Evolutionary conservation across 2,329 filamentous ascomycete species (phyloP).

Genomic region (Nigrospora oryzae): DNA sequence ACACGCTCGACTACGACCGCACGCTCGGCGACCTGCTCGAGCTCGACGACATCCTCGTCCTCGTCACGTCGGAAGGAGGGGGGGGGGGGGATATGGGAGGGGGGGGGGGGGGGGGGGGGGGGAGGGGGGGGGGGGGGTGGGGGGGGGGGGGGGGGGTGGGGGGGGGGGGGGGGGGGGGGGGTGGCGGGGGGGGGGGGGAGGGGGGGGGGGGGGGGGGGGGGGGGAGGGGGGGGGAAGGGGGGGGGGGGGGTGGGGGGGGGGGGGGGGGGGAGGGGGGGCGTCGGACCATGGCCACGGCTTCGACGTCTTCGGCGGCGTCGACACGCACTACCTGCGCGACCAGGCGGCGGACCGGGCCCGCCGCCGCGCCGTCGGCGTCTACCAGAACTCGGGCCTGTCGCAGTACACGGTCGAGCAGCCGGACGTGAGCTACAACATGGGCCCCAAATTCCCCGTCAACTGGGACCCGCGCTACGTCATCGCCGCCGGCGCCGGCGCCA

Average conservation of each 20-base stretch:
- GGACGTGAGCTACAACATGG: conserved; percentile 60
- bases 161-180: too few relatives aligned
- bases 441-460: conserved; percentile 70
- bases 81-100: too few relatives aligned
- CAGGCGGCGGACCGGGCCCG: conserved; percentile 62
- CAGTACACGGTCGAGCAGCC: conserved; percentile 57
- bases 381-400: conserved; percentile 64
- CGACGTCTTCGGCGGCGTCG: conserved; percentile 74
- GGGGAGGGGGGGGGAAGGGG: too few relatives aligned
- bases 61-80: too few relatives aligned
- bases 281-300: conserved; percentile 89
- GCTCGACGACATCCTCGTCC: conserved; percentile 72
- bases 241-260: too few relatives aligned
- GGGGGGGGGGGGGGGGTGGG: too few relatives aligned
- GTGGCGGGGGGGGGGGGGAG: too few relatives aligned
- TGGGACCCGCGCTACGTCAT: conserved; percentile 77
- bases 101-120: too few relatives aligned
- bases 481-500: conserved; percentile 61
- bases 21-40: conserved; percentile 79
- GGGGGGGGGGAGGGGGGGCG: too few relatives aligned
- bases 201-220: too few relatives aligned
- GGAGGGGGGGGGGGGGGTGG: too few relatives aligned
- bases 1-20: conserved; percentile 75
- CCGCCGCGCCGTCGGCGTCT: conserved; percentile 66
- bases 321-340: conserved; percentile 66